These are phyloP conservation scores for Exophiala alcalophila DNA, from an alignment of 2,329 filamentous ascomycete species.

Conservation along the genomic window DNA sequence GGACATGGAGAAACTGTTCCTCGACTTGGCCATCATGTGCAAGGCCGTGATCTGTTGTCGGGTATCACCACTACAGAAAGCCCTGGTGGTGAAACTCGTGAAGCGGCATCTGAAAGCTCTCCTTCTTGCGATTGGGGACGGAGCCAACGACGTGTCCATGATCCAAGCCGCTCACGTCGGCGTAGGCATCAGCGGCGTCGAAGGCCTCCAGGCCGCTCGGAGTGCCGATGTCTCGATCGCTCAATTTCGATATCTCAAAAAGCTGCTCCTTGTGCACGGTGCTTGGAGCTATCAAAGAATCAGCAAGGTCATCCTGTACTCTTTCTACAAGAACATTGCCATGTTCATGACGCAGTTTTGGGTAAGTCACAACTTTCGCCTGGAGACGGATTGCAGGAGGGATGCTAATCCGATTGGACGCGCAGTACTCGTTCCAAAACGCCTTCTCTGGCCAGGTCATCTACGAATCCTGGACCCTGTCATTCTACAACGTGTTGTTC, in stretches of 20 bases:
- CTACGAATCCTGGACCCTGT: slow-evolving; percentile 99
- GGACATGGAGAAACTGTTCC: slow-evolving; percentile 87
- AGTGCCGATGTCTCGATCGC: slow-evolving; percentile 94
- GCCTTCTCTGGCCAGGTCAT: slow-evolving; percentile 97
- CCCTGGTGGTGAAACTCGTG: slow-evolving; percentile 94
- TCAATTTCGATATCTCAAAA: slow-evolving; percentile 92
- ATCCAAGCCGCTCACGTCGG: slow-evolving; percentile 98
- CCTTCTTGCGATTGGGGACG: slow-evolving; percentile 91
- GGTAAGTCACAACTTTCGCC: slow-evolving; percentile 55
- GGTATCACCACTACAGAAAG: slow-evolving; percentile 95
- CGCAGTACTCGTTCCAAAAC: slow-evolving; percentile 92
- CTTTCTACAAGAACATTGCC: slow-evolving; percentile 99
- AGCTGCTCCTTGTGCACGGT: slow-evolving; percentile 90
- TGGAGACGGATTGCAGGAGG: slow-evolving; percentile 1
- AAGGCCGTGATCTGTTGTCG: slow-evolving; percentile 96
- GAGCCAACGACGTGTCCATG: slow-evolving; percentile 99
- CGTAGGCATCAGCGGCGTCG: slow-evolving; percentile 93
- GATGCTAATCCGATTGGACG: slow-evolving; percentile 16
- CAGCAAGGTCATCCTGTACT: slow-evolving; percentile 95
- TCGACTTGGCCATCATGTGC: slow-evolving; percentile 91
- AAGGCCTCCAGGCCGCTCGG: slow-evolving; percentile 92
- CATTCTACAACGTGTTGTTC: slow-evolving; percentile 98
- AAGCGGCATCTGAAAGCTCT: slow-evolving; percentile 92
- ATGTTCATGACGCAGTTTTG: slow-evolving; percentile 99
- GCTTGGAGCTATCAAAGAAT: slow-evolving; percentile 97